phyloP scores from a whole-genome alignment of 768 basidiomycete species.

The Leccinum barrowsii region DNA sequence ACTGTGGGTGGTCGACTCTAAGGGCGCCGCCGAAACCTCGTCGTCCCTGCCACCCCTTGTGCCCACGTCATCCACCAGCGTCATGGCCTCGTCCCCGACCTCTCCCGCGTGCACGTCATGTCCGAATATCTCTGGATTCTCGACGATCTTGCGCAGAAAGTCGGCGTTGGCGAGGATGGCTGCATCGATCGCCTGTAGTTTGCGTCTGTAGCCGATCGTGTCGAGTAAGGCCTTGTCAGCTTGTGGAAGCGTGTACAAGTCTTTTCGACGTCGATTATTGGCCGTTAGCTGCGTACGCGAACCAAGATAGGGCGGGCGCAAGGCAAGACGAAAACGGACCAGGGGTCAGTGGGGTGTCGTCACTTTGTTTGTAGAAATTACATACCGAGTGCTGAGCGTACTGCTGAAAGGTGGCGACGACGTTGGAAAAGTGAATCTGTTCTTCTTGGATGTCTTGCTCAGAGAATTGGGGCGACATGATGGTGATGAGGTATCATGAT shows the following conservation, averaged over 20 bases:
- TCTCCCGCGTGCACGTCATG: conserved; percentile 34
- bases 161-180: conserved; percentile 79
- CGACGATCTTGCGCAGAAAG: conserved; percentile 69
- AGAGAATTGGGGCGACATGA: conserved; percentile 29
- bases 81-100: conserved; percentile 7
- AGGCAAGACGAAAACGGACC: background rate
- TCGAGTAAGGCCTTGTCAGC: conserved; percentile 69
- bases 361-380: background rate
- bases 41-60: background rate
- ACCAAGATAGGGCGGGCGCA: background rate
- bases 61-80: conserved; percentile 16
- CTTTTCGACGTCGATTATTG: conserved; percentile 70
- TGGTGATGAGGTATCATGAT: background rate
- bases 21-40: background rate
- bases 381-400: conserved; percentile 66
- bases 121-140: conserved; percentile 79
- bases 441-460: conserved; percentile 49
- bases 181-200: conserved; percentile 74
- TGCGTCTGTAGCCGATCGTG: conserved; percentile 68
- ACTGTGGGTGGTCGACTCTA: conserved; percentile 29
- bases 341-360: background rate
- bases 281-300: conserved; percentile 42
- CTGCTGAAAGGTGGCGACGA: conserved; percentile 69
- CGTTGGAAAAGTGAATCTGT: conserved; percentile 68
- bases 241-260: conserved; percentile 65